Base-by-base conservation (phyloP, 148 eudicot species). In the Vaccinium vitisidaea region DNA sequence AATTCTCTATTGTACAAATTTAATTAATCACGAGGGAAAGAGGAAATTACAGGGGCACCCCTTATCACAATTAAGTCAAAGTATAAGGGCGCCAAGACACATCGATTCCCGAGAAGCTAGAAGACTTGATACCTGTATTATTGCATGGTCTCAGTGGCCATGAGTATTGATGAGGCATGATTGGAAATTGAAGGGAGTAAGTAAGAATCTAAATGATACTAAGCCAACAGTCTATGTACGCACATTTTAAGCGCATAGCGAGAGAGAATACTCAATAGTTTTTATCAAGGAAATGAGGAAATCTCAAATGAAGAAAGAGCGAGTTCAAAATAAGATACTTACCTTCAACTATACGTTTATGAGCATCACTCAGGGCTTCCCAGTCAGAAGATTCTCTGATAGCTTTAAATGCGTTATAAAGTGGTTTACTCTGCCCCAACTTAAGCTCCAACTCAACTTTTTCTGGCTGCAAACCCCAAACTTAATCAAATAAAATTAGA, bases 401-500 rank as follows among this genome's bases (percentile, higher is more conserved):
- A 79, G 95, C 91, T 88, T 92, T 97, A 82, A 97, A 94, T 16
- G 99, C 98, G 87, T 91, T 92, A 84, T 94, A 93, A 61, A 97
- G 83, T 23, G 99, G 98, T 89, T 97, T 95, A 82, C 99, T 97
- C 87, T 97, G 99, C 32, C 98, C 99, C 88, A 95, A 83, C 85
- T 97, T 92, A 19, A 95, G 96, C 80, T 93, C 98, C 89, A 97
- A 93, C 80, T 92, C 92, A 83, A 97, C 99, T 88, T 91, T 95
- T 89, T 93, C 98, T 3, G 98, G 99, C 99, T 95, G 94, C 88
- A 90, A 83, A 12, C 75, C 25, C 63, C 82, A 84, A 85, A 83
- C n/a, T 25, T 11, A 65, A 73, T 54, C 14, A 25, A 58, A 32
- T 85, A 39, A 84, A 81, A 77, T 75, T 25, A 56, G 48, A 43